Conservation (phyloP, 78 protist species). For the Pigoraptor vietnamica region DNA sequence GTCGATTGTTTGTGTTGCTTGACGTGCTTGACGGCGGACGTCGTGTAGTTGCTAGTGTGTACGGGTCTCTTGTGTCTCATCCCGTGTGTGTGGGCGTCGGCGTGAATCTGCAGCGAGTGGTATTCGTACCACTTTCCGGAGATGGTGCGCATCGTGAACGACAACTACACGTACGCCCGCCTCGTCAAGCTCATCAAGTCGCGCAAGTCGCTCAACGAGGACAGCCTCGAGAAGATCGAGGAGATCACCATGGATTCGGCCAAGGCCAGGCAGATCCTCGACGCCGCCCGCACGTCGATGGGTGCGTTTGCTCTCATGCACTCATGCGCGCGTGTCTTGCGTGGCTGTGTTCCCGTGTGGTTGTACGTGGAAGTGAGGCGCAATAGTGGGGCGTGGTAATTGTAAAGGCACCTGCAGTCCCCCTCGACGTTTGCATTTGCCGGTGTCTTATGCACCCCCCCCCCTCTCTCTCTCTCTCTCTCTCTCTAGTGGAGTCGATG, state of each 20-base stretch:
- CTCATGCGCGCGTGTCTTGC: neutral
- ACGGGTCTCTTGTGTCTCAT: too few species aligned
- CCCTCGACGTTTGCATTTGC: too few species aligned
- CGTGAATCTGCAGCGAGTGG: constrained; percentile 88
- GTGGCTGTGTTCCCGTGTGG: neutral
- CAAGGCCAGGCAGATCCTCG: constrained; percentile 58
- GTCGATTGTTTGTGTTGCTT: neutral
- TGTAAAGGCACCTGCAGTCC: too few species aligned
- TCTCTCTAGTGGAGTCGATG: too few species aligned
- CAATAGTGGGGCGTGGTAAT: too few species aligned
- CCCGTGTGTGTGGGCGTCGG: too few species aligned
- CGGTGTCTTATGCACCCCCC: too few species aligned
- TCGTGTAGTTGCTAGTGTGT: too few species aligned
- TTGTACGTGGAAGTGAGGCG: neutral
- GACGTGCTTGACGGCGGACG: neutral
- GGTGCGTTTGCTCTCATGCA: constrained; percentile 68
- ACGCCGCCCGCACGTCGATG: constrained; percentile 81
- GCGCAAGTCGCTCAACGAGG: constrained; percentile 20
- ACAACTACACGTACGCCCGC: constrained; percentile 75
- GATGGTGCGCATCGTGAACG: constrained; percentile 80
- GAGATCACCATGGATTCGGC: constrained; percentile 58
- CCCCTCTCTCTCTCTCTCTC: too few species aligned
- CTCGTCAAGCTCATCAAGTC: constrained; percentile 46
- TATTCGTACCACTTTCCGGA: constrained; percentile 99
- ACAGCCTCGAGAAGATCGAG: constrained; percentile 28